Evolutionary conservation across 164 flowering plant species (phyloP).

Genomic region (Cinnamomum chago): DNA sequence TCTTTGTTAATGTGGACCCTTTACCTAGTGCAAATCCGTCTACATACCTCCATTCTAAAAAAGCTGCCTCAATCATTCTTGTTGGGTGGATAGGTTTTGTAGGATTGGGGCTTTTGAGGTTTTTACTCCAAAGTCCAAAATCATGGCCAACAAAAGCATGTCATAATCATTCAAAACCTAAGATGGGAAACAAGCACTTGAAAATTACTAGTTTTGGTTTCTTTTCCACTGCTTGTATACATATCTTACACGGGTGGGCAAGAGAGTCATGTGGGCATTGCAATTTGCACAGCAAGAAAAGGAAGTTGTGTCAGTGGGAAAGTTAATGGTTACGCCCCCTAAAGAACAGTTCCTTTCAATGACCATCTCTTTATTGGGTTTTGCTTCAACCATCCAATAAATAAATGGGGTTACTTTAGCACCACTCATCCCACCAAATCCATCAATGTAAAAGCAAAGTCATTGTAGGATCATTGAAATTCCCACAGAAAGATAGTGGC

Average conservation of each 20-base stretch:
- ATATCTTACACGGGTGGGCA: too few species aligned
- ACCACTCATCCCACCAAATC: constrained; percentile 23
- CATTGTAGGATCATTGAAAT: constrained; percentile 39
- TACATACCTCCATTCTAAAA: constrained; percentile 5
- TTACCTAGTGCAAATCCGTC: not conserved
- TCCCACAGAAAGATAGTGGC: constrained; percentile 26
- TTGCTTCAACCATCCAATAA: constrained; percentile 32
- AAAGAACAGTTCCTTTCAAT: constrained; percentile 10
- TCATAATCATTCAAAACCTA: constrained; percentile 14
- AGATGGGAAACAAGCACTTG: constrained; percentile 16
- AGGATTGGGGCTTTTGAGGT: constrained; percentile 6
- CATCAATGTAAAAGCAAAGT: constrained; percentile 13
- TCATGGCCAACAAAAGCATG: constrained; percentile 16
- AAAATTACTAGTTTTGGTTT: constrained; percentile 7
- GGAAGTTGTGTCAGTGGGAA: constrained; percentile 21
- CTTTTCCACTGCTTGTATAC: too few species aligned
- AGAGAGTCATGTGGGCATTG: not conserved
- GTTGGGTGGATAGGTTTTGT: constrained; percentile 17
- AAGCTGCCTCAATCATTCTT: constrained; percentile 10
- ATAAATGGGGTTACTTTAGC: constrained; percentile 19
- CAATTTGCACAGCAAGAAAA: not conserved
- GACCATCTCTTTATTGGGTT: constrained; percentile 18
- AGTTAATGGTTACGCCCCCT: constrained; percentile 16
- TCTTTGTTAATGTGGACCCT: not conserved
- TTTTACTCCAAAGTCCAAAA: constrained; percentile 4